Base-by-base conservation (phyloP, 805 yeast genomes). In the Ogataea angusta region DNA sequence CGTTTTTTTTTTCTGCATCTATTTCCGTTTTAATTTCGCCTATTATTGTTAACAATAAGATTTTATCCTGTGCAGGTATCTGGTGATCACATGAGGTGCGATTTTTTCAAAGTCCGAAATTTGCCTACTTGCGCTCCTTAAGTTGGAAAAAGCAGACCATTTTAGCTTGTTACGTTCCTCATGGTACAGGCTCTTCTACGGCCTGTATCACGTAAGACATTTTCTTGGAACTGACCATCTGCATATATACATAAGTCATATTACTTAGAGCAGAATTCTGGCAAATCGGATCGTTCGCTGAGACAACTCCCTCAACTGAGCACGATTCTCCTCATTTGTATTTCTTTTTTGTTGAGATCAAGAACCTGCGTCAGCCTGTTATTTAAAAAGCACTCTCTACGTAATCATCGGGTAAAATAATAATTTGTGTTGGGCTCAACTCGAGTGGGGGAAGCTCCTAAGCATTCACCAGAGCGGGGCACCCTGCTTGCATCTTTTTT, bases 311-410 rank as follows among this genome's bases (percentile, higher is more conserved):
- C 32, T 36, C 34, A 31, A 26, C 27, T 21, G 13, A 14, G 7
- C 8, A 9, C 5, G 28, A 13, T 26, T 19, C 42, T 38, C 42
- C 42, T 38, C 42, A 23, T 26, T 32, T 31, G 10, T 29, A 7
- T 37, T 37, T 38, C 36, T 32, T 38, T 34, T 38, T 38, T 38
- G 42, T 24, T 38, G 42, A 25, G 22, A 24, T 30, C 14, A 37
- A 26, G 31, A 29, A 26, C 42, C 42, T 38, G 42, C 42, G 30
- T 38, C 24, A 31, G 14, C 19, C 21, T 19, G 12, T 10, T 17
- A n/a, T 26, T 13, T 3, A 13, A 15, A 13, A 13, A 6, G 12
- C 7, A 8, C n/a, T 26, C 16, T 13, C n/a, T 26, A 26, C 29
- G 29, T 26, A 26, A 19, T 19, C 7, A n/a, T 26, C 29, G 15